Percentiles rank a stretch among this genome's conserved stretches.
Conservation (phyloP, 148 eudicot species). For the Linanthus parryae region DNA sequence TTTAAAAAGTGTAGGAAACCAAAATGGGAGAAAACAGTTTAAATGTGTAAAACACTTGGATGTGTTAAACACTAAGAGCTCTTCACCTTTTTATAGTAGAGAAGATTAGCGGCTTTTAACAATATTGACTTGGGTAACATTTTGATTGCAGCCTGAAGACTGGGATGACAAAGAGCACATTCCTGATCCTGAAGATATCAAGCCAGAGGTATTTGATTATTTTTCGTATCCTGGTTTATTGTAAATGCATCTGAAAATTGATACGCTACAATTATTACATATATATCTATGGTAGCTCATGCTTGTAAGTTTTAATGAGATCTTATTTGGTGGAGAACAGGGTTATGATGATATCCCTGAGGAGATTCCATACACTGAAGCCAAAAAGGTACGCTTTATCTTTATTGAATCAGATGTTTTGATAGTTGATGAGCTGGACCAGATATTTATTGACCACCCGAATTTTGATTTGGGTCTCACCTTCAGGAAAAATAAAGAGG, state of each 20-base stretch:
- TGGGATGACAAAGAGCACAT: constrained; percentile 95
- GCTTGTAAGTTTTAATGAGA: too few species aligned
- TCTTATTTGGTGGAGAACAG: too few species aligned
- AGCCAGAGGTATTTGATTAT: constrained; percentile 66
- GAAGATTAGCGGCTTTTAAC: too few species aligned
- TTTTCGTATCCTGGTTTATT: neutral
- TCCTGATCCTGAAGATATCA: constrained; percentile 90
- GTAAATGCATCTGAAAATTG: too few species aligned
- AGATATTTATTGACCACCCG: constrained; percentile 48
- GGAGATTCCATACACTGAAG: constrained; percentile 87
- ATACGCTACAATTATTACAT: too few species aligned
- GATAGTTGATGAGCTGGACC: constrained; percentile 71
- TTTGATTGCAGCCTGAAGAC: constrained; percentile 73
- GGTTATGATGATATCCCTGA: constrained; percentile 96
- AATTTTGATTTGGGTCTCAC: constrained; percentile 83
- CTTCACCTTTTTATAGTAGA: too few species aligned
- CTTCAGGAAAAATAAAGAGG: constrained; percentile 93
- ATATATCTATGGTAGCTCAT: too few species aligned
- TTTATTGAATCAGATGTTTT: constrained; percentile 50
- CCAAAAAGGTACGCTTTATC: constrained; percentile 60
- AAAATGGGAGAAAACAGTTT: too few species aligned
- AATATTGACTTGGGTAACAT: constrained; percentile 4
- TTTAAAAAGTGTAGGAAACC: too few species aligned
- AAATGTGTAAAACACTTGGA: too few species aligned
- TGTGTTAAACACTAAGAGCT: too few species aligned